phyloP scores from a whole-genome alignment of 345 rosid genomes.

The Mercurialis annua region DNA sequence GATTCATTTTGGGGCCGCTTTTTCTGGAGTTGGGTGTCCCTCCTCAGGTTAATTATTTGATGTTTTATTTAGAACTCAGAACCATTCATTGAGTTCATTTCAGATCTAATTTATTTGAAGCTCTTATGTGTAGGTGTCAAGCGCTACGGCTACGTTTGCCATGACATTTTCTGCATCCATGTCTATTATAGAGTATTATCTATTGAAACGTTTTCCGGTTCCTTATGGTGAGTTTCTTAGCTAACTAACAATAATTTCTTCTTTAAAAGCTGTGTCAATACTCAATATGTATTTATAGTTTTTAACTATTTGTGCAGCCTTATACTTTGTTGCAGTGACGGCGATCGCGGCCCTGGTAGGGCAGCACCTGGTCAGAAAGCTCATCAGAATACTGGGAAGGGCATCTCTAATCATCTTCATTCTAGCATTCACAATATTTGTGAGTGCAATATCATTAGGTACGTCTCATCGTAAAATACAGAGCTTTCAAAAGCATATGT shows the following conservation, averaged over 20 bases:
- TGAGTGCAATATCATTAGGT: slow-evolving; percentile 28
- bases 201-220: slow-evolving; percentile 75
- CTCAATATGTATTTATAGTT: neutral
- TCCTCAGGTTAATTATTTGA: slow-evolving; percentile 47
- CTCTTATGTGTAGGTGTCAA: slow-evolving; percentile 47
- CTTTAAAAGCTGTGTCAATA: neutral
- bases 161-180: slow-evolving; percentile 85
- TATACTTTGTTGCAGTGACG: slow-evolving; percentile 26
- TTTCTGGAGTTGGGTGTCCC: slow-evolving; percentile 73
- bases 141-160: slow-evolving; percentile 87
- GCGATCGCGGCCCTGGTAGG: slow-evolving; percentile 25
- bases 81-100: neutral
- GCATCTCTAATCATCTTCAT: slow-evolving; percentile 31
- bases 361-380: slow-evolving; percentile 24
- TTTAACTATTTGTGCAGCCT: slow-evolving; percentile 12
- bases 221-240: slow-evolving; percentile 58
- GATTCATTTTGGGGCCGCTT: slow-evolving; percentile 77
- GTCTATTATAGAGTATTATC: slow-evolving; percentile 82
- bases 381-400: slow-evolving; percentile 24
- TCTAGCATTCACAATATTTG: slow-evolving; percentile 24
- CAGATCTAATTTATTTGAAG: neutral
- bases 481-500: neutral
- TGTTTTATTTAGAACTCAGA: neutral
- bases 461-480: neutral
- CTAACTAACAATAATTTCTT: neutral